Percentiles rank a stretch among this genome's conserved stretches.
Evolutionary conservation across 1,284 basidiomycete genomes (phyloP).

Genomic region (Lignosus rhinocerotis): DNA sequence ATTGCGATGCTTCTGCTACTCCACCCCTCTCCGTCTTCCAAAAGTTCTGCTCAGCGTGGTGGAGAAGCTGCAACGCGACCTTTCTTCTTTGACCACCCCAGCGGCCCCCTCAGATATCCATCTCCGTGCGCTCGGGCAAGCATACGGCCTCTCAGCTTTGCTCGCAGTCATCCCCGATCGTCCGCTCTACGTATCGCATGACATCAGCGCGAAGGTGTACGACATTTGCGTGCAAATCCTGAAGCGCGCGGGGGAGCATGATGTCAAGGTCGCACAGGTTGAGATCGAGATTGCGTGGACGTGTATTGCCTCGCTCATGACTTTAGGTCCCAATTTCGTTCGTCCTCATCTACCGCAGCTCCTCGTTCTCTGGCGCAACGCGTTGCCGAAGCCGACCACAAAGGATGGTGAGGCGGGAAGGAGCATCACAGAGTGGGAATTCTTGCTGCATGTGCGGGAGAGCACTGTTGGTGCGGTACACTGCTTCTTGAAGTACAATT

Average conservation of each 20-base stretch:
- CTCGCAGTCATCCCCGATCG: conserved; percentile 85
- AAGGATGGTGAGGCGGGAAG: conserved; percentile 79
- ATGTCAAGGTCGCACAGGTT: conserved; percentile 77
- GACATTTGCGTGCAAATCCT: conserved; percentile 90
- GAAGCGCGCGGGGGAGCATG: conserved; percentile 90
- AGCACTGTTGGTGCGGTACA: conserved; percentile 88
- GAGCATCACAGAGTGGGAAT: conserved; percentile 83
- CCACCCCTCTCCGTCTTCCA: conserved; percentile 83
- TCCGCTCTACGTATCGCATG: conserved; percentile 94
- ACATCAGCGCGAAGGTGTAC: conserved; percentile 88
- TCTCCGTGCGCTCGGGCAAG: conserved; percentile 79
- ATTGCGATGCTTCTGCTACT: conserved; percentile 87
- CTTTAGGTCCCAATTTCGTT: conserved; percentile 92
- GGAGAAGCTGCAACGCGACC: conserved; percentile 83
- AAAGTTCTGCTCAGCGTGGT: conserved; percentile 75
- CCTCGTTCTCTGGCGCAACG: conserved; percentile 95
- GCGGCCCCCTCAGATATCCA: conserved; percentile 75
- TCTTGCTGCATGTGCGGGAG: conserved; percentile 90
- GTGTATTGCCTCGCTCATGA: conserved; percentile 87
- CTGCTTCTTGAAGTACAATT: conserved; percentile 85
- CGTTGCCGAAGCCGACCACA: conserved; percentile 89
- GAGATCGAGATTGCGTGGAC: conserved; percentile 97
- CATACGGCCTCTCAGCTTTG: conserved; percentile 86
- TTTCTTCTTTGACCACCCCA: conserved; percentile 67
- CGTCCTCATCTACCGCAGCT: conserved; percentile 90